Percentiles rank a stretch among this genome's conserved stretches.
Conservation (phyloP, 2,329 filamentous ascomycete species). For the Fusarium agapanthi region DNA sequence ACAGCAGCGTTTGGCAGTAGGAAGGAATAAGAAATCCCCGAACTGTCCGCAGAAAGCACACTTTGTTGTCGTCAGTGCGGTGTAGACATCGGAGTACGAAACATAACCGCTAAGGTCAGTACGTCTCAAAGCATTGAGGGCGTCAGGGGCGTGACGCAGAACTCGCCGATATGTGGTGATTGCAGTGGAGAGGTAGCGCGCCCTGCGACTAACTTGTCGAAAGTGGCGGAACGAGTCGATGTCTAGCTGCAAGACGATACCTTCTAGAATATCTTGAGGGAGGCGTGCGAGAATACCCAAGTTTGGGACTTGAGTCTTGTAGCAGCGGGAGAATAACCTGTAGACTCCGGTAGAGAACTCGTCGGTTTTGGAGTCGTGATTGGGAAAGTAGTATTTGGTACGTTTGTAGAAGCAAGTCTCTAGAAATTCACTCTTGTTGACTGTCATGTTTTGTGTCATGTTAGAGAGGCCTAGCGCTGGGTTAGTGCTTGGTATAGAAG, state of each 20-base stretch:
- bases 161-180: not conserved
- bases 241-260: not conserved
- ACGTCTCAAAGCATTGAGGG: not conserved
- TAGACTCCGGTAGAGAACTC: accelerated
- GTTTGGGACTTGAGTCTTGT: not conserved
- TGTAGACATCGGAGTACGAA: not conserved
- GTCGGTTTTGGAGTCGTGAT: not conserved
- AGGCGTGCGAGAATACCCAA: accelerated
- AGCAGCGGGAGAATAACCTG: not conserved
- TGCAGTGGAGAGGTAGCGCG: not conserved
- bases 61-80: accelerated
- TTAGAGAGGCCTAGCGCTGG: accelerated
- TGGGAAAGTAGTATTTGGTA: not conserved
- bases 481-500: accelerated
- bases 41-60: conserved; percentile 8
- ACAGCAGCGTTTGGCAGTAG: conserved; percentile 8
- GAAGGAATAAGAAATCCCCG: conserved; percentile 5
- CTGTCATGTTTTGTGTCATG: accelerated
- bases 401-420: conserved; percentile 15
- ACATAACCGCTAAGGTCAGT: not conserved
- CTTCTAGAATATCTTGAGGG: accelerated
- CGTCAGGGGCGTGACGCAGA: not conserved
- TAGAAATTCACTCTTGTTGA: not conserved
- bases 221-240: not conserved
- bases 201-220: not conserved